Percentiles rank a stretch among this genome's conserved stretches.
phyloP scores from a whole-genome alignment of 2,329 filamentous ascomycete genomes.

The Trichoderma aggressivum region DNA sequence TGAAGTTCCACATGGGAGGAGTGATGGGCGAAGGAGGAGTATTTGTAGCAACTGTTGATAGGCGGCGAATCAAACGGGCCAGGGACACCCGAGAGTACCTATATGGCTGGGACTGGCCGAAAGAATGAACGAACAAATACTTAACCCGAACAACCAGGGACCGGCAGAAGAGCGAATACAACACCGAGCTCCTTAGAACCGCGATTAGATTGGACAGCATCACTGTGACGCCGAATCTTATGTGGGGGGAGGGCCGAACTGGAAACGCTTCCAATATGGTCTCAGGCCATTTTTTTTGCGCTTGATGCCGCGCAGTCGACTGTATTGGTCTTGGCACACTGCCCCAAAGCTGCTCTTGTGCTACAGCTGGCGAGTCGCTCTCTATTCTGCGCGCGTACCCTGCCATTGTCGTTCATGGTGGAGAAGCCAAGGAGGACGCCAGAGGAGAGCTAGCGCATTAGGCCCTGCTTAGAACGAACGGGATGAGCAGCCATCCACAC shows the following conservation, averaged over 20 bases:
- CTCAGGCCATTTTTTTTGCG: conserved; percentile 7
- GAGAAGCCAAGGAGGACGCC: conserved; percentile 9
- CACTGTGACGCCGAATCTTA: conserved; percentile 11
- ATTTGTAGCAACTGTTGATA: conserved; percentile 7
- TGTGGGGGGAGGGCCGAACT: conserved; percentile 17
- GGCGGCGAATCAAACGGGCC: background rate
- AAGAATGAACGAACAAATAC: background rate
- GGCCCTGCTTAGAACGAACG: conserved; percentile 10
- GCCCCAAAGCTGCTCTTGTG: conserved; percentile 12
- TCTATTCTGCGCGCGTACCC: conserved; percentile 8
- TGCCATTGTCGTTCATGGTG: conserved; percentile 17
- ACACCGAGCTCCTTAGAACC: background rate
- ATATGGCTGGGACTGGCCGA: background rate
- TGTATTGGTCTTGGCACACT: conserved; percentile 3
- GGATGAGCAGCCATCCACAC: conserved; percentile 15
- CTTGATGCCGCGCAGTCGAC: background rate
- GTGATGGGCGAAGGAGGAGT: background rate
- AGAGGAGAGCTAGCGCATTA: conserved; percentile 8
- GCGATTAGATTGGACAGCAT: conserved; percentile 14
- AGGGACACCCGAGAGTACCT: conserved; percentile 3
- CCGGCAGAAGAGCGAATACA: conserved; percentile 1
- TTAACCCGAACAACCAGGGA: background rate
- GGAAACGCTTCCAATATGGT: conserved; percentile 3
- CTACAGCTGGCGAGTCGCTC: conserved; percentile 1
- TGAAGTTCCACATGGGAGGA: background rate